These are phyloP conservation scores for Penicillium herquei DNA, from an alignment of 495 filamentous ascomycete species.

Conservation along the genomic window DNA sequence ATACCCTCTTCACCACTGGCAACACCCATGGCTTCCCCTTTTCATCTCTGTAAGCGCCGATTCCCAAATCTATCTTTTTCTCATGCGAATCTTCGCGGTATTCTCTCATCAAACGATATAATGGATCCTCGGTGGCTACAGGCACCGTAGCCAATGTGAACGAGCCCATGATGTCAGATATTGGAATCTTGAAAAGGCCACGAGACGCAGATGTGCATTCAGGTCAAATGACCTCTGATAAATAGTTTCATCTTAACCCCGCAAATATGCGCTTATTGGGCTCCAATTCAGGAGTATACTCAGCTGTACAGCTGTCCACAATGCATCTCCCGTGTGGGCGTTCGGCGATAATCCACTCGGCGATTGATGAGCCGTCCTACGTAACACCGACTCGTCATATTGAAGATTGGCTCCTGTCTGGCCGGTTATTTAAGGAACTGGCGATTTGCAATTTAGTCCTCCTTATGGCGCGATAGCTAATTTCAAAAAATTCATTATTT, in stretches of 20 bases:
- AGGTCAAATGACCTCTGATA: not conserved
- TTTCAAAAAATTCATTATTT: not conserved
- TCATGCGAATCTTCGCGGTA: not conserved
- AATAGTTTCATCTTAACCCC: not conserved
- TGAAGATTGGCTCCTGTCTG: not conserved
- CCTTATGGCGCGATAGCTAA: not conserved
- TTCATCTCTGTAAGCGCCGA: conserved; percentile 32
- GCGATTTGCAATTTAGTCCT: not conserved
- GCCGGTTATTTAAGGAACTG: not conserved
- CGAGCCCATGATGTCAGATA: not conserved
- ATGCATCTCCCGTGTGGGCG: no score
- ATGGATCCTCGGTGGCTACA: not conserved
- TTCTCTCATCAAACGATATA: conserved; percentile 2
- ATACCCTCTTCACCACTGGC: conserved; percentile 26
- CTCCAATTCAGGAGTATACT: no score
- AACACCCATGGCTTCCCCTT: conserved; percentile 33
- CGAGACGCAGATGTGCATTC: not conserved
- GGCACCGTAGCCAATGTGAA: not conserved
- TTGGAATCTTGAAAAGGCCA: not conserved
- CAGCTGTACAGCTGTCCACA: no score
- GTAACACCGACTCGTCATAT: not conserved
- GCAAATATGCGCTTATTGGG: not conserved
- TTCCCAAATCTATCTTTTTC: conserved; percentile 1
- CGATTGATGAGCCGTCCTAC: not conserved
- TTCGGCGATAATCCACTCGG: not conserved